Evolutionary conservation across 1,284 basidiomycete genomes (phyloP), one percentile per base, ranked within the genome.

Genomic region (Trichosporon coremiiforme): DNA sequence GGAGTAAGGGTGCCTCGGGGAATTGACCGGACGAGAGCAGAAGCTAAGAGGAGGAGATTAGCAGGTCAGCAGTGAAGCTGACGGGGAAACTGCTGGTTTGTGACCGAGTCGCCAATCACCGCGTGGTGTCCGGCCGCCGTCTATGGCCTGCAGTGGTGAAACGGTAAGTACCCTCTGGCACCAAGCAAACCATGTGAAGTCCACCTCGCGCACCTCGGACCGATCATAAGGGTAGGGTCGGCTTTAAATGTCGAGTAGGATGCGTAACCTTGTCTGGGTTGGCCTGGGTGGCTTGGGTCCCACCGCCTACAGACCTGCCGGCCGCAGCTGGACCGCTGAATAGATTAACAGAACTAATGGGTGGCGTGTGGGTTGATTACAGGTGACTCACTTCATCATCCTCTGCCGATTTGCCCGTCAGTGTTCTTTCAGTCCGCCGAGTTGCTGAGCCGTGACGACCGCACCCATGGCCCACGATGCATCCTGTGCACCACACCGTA

Each of bases 301-400:
- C 25, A 25, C 25, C 25, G 25, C 25, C 25, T 25, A 25, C 25
- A 25, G 25, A 25, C 25, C 25, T 25, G 3, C 25, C 25, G 25
- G 25, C 57, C 31, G 57, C 31, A 5, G 9, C 12, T 15, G 17
- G 9, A 31, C 57, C 57, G 31, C 55, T 60, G 53, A 57, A 57
- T 31, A 31, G 55, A 31, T 33, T 17, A n/a, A 33, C 57, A 62
- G 57, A 4, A 17, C 17, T 9, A 33, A 62, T 62, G 57, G 57
- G 57, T 62, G 57, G 57, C 57, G 57, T 62, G 57, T 62, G 57
- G 57, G 57, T 35, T 33, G 29, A 62, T 31, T n/a, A 31, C 57
- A 62, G 13, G 57, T 33, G 31, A n/a, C 57, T 62, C 57, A 62
- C 57, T 31, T 62, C 57, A 62, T 62, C 57, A 17, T 0, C 29